Evolutionary conservation across 805 yeast species (phyloP).

Genomic region (Nakazawaea siamensis): DNA sequence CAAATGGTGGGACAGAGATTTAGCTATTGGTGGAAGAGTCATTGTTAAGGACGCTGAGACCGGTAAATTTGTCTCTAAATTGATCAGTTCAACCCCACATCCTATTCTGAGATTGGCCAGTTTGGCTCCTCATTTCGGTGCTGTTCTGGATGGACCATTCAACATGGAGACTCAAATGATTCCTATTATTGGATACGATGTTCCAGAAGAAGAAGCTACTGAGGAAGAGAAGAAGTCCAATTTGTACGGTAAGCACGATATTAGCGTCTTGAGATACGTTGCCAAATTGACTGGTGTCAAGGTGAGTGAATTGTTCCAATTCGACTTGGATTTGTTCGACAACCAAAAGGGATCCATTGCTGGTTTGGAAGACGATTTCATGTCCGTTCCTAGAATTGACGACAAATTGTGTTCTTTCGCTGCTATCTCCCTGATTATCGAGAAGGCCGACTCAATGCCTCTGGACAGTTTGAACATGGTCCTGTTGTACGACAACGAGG

Average conservation of each 20-base stretch:
- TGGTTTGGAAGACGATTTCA: slow-evolving; percentile 68
- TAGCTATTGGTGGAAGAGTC: slow-evolving; percentile 77
- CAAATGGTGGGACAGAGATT: slow-evolving; percentile 79
- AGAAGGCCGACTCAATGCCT: slow-evolving; percentile 19
- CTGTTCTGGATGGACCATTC: slow-evolving; percentile 58
- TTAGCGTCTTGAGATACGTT: slow-evolving; percentile 59
- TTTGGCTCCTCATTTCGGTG: slow-evolving; percentile 82
- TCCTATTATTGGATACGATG: slow-evolving; percentile 64
- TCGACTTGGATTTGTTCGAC: slow-evolving; percentile 76
- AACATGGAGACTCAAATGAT: slow-evolving; percentile 71
- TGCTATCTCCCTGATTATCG: slow-evolving; percentile 54
- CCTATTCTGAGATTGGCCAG: slow-evolving; percentile 79
- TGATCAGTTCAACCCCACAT: slow-evolving; percentile 52
- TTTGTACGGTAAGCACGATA: slow-evolving; percentile 57
- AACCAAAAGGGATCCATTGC: slow-evolving; percentile 74
- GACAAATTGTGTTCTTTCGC: slow-evolving; percentile 78
- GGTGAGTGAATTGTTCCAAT: slow-evolving; percentile 54
- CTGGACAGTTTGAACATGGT: slow-evolving; percentile 44
- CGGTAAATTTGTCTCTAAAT: slow-evolving; percentile 29
- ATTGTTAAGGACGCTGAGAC: slow-evolving; percentile 34
- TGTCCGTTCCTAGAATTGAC: slow-evolving; percentile 78
- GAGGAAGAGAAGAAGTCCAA: slow-evolving; percentile 56
- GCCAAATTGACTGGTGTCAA: slow-evolving; percentile 49
- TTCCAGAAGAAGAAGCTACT: slow-evolving; percentile 36
- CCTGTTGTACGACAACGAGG: slow-evolving; percentile 73